Percentiles rank a stretch among this genome's conserved stretches.
Evolutionary conservation across 2,329 filamentous ascomycete genomes (phyloP).

Genomic region (Ophiostoma perfectum): DNA sequence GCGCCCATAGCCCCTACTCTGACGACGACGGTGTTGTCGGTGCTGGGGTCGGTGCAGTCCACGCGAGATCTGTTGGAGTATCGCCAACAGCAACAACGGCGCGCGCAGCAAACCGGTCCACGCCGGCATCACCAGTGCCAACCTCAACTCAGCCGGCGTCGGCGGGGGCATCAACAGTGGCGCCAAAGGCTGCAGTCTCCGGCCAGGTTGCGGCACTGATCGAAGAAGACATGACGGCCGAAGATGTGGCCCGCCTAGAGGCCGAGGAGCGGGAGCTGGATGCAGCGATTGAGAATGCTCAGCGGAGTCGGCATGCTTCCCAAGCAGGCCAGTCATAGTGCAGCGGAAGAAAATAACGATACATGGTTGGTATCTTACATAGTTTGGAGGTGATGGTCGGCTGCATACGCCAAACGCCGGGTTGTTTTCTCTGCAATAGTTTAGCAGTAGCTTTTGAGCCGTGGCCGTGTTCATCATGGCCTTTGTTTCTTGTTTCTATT

Average conservation of each 20-base stretch:
- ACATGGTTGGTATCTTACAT: too few relatives aligned
- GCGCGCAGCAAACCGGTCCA: not conserved
- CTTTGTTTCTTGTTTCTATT: too few relatives aligned
- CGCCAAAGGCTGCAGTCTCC: not conserved
- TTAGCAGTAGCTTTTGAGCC: too few relatives aligned
- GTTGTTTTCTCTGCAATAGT: too few relatives aligned
- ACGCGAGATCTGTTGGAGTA: not conserved
- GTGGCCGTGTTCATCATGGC: too few relatives aligned
- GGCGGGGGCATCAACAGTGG: not conserved
- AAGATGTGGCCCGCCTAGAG: slow-evolving; percentile 50
- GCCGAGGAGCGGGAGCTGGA: slow-evolving; percentile 55
- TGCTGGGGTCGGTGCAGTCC: not conserved
- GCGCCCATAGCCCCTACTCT: slow-evolving; percentile 4
- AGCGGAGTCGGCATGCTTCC: not conserved
- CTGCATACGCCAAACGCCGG: too few relatives aligned
- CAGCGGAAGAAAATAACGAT: not conserved
- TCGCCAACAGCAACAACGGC: not conserved
- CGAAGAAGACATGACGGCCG: slow-evolving; percentile 56
- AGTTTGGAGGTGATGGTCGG: too few relatives aligned
- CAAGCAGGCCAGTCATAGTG: not conserved
- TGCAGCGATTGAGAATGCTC: slow-evolving; percentile 48
- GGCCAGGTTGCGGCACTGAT: slow-evolving; percentile 37
- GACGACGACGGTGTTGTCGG: slow-evolving; percentile 7
- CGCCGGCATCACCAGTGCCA: not conserved
- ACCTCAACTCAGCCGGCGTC: not conserved